Conservation (phyloP, 129 eudicot genomes). For the Deinandra increscens region DNA sequence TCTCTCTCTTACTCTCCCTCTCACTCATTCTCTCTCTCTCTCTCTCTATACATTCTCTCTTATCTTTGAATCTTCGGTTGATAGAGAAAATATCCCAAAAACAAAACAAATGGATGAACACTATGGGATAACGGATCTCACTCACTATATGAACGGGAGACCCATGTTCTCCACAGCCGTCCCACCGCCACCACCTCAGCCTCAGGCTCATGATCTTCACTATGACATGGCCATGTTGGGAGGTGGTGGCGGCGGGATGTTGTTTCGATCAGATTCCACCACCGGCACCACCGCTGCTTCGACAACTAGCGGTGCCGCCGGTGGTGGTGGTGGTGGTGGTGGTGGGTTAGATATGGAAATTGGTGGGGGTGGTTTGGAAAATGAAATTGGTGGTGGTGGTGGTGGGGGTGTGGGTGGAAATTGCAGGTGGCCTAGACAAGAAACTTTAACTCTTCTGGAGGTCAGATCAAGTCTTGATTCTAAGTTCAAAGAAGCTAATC, state of each 20-base stretch:
- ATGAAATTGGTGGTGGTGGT: not conserved
- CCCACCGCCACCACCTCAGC: conserved; percentile 39
- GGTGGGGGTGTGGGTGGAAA: conserved; percentile 48
- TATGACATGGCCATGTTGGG: conserved; percentile 60
- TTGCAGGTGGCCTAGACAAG: conserved; percentile 99
- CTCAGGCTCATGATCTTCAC: conserved; percentile 33
- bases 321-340: too few relatives aligned
- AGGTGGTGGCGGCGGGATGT: conserved; percentile 35
- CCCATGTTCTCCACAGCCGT: conserved; percentile 34
- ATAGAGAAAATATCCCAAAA: too few relatives aligned
- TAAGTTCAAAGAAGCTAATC: conserved; percentile 98
- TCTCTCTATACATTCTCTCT: too few relatives aligned
- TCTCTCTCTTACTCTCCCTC: too few relatives aligned
- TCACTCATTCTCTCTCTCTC: too few relatives aligned
- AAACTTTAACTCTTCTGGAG: conserved; percentile 85
- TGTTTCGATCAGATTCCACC: conserved; percentile 38
- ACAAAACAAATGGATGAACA: conserved; percentile 72
- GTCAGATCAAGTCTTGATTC: conserved; percentile 91
- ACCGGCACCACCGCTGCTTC: conserved; percentile 27
- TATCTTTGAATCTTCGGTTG: not conserved
- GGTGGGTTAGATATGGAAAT: conserved; percentile 41
- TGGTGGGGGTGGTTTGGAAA: conserved; percentile 26
- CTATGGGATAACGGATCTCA: conserved; percentile 69
- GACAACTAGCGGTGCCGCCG: too few relatives aligned
- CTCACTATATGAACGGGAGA: conserved; percentile 65